phyloP scores from a whole-genome alignment of 495 filamentous ascomycete genomes.

The Xylaria longipes region DNA sequence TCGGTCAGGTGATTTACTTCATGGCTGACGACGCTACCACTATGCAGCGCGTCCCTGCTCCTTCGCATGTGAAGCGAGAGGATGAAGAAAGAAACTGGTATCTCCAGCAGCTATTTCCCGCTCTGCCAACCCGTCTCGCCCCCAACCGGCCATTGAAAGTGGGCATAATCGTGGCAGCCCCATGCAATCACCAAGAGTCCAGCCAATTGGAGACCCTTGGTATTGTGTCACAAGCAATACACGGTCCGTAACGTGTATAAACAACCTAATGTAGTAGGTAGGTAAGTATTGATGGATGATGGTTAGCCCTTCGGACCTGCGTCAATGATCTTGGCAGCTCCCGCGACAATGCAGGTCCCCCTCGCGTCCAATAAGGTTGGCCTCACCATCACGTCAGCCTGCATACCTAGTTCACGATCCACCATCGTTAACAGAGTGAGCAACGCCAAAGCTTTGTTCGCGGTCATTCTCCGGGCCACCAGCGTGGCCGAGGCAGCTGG shows the following conservation, averaged over 20 bases:
- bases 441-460: background rate
- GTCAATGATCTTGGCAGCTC: conserved; percentile 4
- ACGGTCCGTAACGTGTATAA: conserved; percentile 4
- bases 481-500: background rate
- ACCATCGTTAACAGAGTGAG: background rate
- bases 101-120: background rate
- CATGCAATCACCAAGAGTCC: background rate
- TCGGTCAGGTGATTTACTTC: conserved; percentile 4
- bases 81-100: background rate
- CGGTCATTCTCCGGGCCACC: conserved; percentile 13
- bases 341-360: conserved; percentile 11
- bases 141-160: conserved; percentile 20
- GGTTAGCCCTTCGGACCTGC: conserved; percentile 12
- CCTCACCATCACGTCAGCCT: conserved; percentile 18
- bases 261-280: background rate
- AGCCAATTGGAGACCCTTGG: conserved; percentile 12
- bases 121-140: background rate
- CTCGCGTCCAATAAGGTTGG: background rate
- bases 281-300: background rate
- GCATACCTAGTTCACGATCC: background rate
- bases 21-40: background rate
- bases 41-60: background rate
- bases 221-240: conserved; percentile 2
- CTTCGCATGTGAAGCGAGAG: background rate
- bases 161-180: conserved; percentile 6